Evolutionary conservation across 345 rosid genomes (phyloP).

Genomic region (Melastoma malabathricum): DNA sequence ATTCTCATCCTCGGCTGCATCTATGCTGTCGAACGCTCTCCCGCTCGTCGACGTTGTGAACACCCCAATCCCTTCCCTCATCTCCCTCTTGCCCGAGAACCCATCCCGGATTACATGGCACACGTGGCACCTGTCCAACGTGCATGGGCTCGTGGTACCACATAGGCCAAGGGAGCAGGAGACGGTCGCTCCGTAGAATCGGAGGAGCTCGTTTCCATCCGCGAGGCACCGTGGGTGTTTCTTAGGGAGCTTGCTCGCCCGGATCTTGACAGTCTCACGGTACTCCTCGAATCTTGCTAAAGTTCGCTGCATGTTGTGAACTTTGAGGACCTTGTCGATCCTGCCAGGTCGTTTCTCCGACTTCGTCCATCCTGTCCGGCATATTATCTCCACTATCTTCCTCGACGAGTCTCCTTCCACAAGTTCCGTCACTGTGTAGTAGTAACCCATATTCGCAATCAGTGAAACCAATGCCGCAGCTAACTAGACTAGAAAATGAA

Average conservation of each 20-base stretch:
- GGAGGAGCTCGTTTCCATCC: constrained; percentile 86
- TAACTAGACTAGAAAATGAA: too few relatives aligned
- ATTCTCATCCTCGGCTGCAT: constrained; percentile 25
- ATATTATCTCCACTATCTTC: constrained; percentile 94
- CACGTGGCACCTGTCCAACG: constrained; percentile 65
- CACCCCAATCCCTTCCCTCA: constrained; percentile 67
- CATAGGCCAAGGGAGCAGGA: constrained; percentile 80
- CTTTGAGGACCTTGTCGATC: constrained; percentile 82
- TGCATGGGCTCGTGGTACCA: constrained; percentile 67
- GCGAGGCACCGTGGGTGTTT: constrained; percentile 94
- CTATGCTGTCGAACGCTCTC: constrained; percentile 66
- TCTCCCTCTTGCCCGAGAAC: constrained; percentile 69
- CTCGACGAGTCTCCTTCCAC: constrained; percentile 95
- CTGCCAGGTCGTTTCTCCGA: constrained; percentile 81
- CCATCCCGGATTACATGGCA: constrained; percentile 70
- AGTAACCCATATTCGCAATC: background rate
- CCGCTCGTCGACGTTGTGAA: constrained; percentile 95
- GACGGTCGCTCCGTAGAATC: constrained; percentile 79
- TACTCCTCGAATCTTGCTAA: constrained; percentile 86
- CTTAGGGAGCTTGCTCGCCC: constrained; percentile 31
- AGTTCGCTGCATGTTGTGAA: constrained; percentile 92
- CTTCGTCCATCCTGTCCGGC: constrained; percentile 82
- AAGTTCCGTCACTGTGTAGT: constrained; percentile 70
- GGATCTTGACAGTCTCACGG: constrained; percentile 72
- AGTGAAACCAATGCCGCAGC: background rate